A percentile compares a stretch with the other conserved stretches of the same genome.
These are phyloP conservation scores for Eleusine indica DNA, from an alignment of 176 grass and related monocot genomes.

Conservation along the genomic window DNA sequence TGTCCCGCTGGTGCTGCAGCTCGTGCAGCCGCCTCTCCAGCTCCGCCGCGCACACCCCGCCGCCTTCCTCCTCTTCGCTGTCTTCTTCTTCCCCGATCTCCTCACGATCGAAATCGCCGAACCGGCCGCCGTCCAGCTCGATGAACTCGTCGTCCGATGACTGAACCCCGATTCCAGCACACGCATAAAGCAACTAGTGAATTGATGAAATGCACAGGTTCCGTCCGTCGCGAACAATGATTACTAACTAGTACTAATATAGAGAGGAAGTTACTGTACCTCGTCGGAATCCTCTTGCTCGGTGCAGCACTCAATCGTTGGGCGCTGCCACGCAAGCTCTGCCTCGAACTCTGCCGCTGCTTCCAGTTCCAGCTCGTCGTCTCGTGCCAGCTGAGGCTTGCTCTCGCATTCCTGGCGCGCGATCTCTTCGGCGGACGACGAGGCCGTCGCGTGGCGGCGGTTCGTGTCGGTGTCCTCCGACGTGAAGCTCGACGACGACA, in stretches of 20 bases:
- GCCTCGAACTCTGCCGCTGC: not conserved
- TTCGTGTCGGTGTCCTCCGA: conserved; percentile 16
- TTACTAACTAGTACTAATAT: too few species aligned
- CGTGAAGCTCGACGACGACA: conserved; percentile 20
- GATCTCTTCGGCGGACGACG: not conserved
- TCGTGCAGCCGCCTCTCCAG: conserved; percentile 68
- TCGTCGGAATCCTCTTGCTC: conserved; percentile 21
- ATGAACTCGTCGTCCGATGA: conserved; percentile 48
- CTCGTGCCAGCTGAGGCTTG: not conserved
- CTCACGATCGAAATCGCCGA: not conserved
- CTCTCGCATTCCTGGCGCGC: not conserved
- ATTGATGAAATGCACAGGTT: too few species aligned
- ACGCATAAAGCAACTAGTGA: not conserved
- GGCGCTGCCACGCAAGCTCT: not conserved
- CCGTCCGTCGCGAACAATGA: too few species aligned
- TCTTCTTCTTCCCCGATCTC: not conserved
- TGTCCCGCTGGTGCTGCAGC: conserved; percentile 43
- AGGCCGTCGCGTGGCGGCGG: not conserved
- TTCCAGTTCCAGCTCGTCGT: not conserved
- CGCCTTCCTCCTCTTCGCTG: not conserved
- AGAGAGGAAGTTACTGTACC: not conserved
- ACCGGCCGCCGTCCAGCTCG: conserved; percentile 31
- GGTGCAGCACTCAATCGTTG: not conserved
- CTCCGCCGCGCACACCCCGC: conserved; percentile 42
- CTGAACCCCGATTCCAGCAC: not conserved